Percentiles rank a stretch among this genome's conserved stretches.
These are phyloP conservation scores for Rhizopogon vulgaris DNA, from an alignment of 768 basidiomycete species.

Conservation along the genomic window DNA sequence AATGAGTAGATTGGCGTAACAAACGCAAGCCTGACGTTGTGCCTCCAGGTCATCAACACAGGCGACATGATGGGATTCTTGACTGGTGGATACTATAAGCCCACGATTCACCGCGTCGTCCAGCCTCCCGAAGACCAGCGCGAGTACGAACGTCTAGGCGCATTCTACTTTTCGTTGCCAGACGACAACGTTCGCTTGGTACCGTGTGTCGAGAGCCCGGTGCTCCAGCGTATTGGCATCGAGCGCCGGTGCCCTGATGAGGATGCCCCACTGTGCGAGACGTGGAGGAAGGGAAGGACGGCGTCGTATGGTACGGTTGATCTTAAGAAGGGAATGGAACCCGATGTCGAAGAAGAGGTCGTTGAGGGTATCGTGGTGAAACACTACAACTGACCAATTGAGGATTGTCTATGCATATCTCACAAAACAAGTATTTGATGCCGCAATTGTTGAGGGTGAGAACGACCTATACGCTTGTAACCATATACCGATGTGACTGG, in stretches of 20 bases:
- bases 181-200: slow-evolving; percentile 39
- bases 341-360: slow-evolving; percentile 40
- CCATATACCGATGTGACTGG: too few relatives aligned
- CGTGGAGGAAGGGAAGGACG: slow-evolving; percentile 35
- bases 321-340: slow-evolving; percentile 25
- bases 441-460: too few relatives aligned
- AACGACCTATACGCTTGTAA: too few relatives aligned
- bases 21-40: neutral
- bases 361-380: slow-evolving; percentile 40
- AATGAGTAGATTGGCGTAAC: neutral
- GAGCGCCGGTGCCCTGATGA: slow-evolving; percentile 26
- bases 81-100: slow-evolving; percentile 42
- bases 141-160: slow-evolving; percentile 36
- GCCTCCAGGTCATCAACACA: slow-evolving; percentile 34
- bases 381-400: slow-evolving; percentile 36
- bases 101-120: slow-evolving; percentile 44
- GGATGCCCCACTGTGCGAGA: slow-evolving; percentile 35
- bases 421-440: neutral
- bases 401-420: neutral
- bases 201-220: slow-evolving; percentile 36
- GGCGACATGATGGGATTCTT: slow-evolving; percentile 45
- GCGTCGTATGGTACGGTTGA: slow-evolving; percentile 35
- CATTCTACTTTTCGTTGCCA: slow-evolving; percentile 41
- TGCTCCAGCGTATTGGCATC: slow-evolving; percentile 33
- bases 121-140: slow-evolving; percentile 45